Base-by-base conservation (phyloP, 2,329 filamentous ascomycete species). In the Stachybotrys chlorohalonatus region DNA sequence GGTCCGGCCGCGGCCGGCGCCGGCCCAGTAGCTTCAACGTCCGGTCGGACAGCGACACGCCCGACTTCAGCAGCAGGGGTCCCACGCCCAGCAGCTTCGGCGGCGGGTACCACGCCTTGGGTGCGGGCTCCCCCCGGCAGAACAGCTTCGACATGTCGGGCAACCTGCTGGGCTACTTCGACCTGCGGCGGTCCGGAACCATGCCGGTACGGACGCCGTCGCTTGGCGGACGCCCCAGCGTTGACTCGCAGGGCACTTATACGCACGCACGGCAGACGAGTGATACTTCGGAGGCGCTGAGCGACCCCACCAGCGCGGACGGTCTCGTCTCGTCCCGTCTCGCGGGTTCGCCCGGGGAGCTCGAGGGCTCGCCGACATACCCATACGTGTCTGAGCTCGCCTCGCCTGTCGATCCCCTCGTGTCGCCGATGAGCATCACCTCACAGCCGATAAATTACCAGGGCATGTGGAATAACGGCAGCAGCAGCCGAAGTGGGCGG, bases 251-350 rank as follows among this genome's bases (percentile, higher is more conserved):
- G 52, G 66, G 63, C 13, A 63, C 61, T 5, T 68, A 67, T 53
- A 58, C 57, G 2, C 75, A 77, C 53, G 66, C 68, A 49, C 72
- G 76, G 2, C 66, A 76, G 6, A 63, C 63, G 49, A 79, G 75
- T 62, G 70, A 75, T 56, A 68, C 70, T 6, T 79, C 76, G 48
- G 75, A 78, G 51, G 63, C 68, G 5, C 71, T 70, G 47, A 71
- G 70, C 48, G 61, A 60, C 5, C 56, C 11, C 8, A 42, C 8
- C 36, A 42, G 13, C 36, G 2, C 13, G 36, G 36, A 42, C 57
- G 62, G 7, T 58, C 39, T 64, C 2, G 64, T 67, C 1, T 59
- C 66, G 6, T 68, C 68, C 24, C 57, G 63, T 32, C 57, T 59
- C 17, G 42, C 53, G 17, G 50, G 55, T 15, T 48, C 57, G 1